phyloP scores from a whole-genome alignment of 73 alveolate genomes.

The Tetrahymena malaccensis region DNA sequence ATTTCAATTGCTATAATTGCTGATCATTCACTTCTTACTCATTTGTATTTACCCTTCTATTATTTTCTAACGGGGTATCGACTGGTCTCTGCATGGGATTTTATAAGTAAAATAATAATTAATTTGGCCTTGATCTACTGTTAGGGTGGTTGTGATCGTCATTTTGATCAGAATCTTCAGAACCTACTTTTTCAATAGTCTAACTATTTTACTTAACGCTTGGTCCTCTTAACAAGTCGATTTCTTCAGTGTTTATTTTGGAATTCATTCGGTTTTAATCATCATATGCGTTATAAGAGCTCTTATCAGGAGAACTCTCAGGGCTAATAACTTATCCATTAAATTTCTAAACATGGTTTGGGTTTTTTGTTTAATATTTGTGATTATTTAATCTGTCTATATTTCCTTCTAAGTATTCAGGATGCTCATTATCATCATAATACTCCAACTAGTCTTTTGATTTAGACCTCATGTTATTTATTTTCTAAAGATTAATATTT shows the following conservation, averaged over 20 bases:
- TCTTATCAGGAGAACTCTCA: neutral
- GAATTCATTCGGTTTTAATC: neutral
- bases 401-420: neutral
- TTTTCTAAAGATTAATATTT: neutral
- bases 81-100: neutral
- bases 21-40: neutral
- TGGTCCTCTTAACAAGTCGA: neutral
- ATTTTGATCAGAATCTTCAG: neutral
- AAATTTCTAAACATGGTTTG: neutral
- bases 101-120: neutral
- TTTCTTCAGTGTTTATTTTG: neutral
- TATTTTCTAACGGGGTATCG: neutral
- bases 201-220: neutral
- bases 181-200: neutral
- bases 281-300: neutral
- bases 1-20: neutral
- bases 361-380: neutral
- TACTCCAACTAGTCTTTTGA: neutral
- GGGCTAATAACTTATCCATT: neutral
- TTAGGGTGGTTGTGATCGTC: neutral
- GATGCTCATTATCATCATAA: neutral
- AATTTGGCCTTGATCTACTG: neutral
- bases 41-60: neutral
- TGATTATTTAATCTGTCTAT: neutral
- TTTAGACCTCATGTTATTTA: neutral